A percentile compares a stretch with the other conserved stretches of the same genome.
Evolutionary conservation across 805 yeast genomes (phyloP).

Genomic region (Wickerhamiella hasegawae): DNA sequence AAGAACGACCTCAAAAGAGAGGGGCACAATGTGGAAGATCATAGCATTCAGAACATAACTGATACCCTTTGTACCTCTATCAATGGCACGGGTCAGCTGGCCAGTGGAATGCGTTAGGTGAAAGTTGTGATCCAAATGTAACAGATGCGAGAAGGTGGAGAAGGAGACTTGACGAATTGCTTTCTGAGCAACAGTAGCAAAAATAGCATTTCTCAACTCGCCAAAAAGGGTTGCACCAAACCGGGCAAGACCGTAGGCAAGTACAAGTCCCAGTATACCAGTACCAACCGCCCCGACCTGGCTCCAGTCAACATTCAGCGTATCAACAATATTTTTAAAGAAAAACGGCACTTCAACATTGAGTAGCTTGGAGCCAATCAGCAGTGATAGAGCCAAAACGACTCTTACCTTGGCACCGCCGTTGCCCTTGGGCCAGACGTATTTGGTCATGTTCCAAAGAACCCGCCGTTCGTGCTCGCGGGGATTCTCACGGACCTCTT

Average conservation of each 20-base stretch:
- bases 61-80: constrained; percentile 94
- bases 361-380: constrained; percentile 66
- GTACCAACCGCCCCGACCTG: constrained; percentile 49
- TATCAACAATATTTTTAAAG: constrained; percentile 76
- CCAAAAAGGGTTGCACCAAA: constrained; percentile 92
- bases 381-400: constrained; percentile 50
- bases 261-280: constrained; percentile 28
- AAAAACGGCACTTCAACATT: constrained; percentile 94
- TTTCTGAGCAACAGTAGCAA: constrained; percentile 87
- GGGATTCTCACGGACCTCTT: not conserved
- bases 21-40: constrained; percentile 95
- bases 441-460: constrained; percentile 16
- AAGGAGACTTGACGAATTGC: constrained; percentile 84
- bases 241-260: constrained; percentile 87
- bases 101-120: constrained; percentile 90
- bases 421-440: constrained; percentile 24
- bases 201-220: constrained; percentile 85
- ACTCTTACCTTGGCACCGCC: constrained; percentile 45
- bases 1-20: constrained; percentile 76
- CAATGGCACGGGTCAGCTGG: constrained; percentile 90
- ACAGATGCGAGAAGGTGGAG: constrained; percentile 69
- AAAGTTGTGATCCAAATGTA: constrained; percentile 75
- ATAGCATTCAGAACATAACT: constrained; percentile 82
- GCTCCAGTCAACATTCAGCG: constrained; percentile 83
- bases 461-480: constrained; percentile 7